Evolutionary conservation across 2,329 filamentous ascomycete species (phyloP).

Genomic region (Exophiala aquamarina): DNA sequence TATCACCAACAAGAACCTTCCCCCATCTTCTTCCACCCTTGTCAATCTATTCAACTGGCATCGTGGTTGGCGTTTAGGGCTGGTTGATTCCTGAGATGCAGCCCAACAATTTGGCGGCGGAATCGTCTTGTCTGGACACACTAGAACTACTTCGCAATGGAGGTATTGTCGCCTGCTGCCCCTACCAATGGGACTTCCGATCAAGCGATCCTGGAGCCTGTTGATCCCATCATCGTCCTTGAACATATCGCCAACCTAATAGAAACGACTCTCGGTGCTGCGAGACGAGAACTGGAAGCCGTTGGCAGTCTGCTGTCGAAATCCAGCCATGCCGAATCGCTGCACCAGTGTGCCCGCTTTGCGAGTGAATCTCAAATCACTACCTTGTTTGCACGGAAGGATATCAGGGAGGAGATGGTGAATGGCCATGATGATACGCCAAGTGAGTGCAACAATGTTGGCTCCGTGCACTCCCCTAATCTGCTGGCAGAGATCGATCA

Average conservation of each 20-base stretch:
- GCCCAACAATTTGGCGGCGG: conserved; percentile 15
- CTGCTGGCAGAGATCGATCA: conserved; percentile 46
- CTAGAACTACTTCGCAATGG: conserved; percentile 19
- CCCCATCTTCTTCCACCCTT: too few species aligned
- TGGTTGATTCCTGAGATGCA: conserved; percentile 8
- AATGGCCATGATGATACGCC: conserved; percentile 34
- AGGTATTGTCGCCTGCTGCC: conserved; percentile 24
- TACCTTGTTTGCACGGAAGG: conserved; percentile 89
- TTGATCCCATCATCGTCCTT: conserved; percentile 69
- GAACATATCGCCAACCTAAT: conserved; percentile 72
- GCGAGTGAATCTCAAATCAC: conserved; percentile 77
- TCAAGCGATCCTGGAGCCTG: conserved; percentile 18
- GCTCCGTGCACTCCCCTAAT: conserved; percentile 29
- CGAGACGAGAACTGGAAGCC: conserved; percentile 74
- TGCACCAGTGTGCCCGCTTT: conserved; percentile 85
- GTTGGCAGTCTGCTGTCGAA: conserved; percentile 80
- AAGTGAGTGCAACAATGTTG: conserved; percentile 14
- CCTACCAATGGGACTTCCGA: conserved; percentile 22
- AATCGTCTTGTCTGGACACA: conserved; percentile 3
- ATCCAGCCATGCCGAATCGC: conserved; percentile 70
- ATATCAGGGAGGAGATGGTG: conserved; percentile 39
- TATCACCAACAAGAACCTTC: too few species aligned
- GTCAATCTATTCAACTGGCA: conserved; percentile 24
- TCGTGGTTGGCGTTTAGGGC: conserved; percentile 9
- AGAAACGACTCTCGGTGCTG: conserved; percentile 71